Evolutionary conservation across 1,139 yeast species (phyloP), one percentile per base, ranked within the genome.

Genomic region (Zygosaccharomyces sapae): DNA sequence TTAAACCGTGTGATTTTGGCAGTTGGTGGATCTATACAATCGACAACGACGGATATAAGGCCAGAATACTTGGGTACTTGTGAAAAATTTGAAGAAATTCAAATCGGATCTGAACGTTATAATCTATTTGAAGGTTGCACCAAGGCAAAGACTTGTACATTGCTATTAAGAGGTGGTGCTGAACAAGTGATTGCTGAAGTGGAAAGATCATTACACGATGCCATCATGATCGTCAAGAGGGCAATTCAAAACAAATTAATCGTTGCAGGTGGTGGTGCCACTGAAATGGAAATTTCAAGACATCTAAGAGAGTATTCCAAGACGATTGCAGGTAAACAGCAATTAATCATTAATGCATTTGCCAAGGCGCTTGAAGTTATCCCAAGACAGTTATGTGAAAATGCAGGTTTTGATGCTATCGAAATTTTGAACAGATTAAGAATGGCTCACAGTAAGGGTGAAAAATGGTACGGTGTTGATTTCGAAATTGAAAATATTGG

Each of bases 221-320:
- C 98, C 44, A 89, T 92, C 45, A 92, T 92, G 98, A 89, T 94
- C 68, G 97, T 92, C 43, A 90, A 90, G 72, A 79, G 98, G 62
- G 95, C 97, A 1, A 82, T 92, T 41, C 84, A 85, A 63, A 92
- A 89, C 65, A 85, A 81, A 61, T 73, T 80, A 31, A 82, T 94
- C 55, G 98, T 92, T 51, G 97, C 96, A 12, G 99, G 99, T 50
- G 99, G 99, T 55, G 99, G 99, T 54, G 99, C 99, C 41, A 86
- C 89, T 55, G 98, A 92, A 69, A 94, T 92, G 98, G 97, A 92
- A 66, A 66, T 94, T 43, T 89, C 97, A 37, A 87, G 82, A 65
- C 80, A 85, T 65, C 76, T 94, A 58, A 80, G 98, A 62, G 97
- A 88, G 58, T 80, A 82, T 62, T 83, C 97, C 16, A 83, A 83